Evolutionary conservation across 2,329 filamentous ascomycete species (phyloP).

Genomic region (Claviceps pusilla): DNA sequence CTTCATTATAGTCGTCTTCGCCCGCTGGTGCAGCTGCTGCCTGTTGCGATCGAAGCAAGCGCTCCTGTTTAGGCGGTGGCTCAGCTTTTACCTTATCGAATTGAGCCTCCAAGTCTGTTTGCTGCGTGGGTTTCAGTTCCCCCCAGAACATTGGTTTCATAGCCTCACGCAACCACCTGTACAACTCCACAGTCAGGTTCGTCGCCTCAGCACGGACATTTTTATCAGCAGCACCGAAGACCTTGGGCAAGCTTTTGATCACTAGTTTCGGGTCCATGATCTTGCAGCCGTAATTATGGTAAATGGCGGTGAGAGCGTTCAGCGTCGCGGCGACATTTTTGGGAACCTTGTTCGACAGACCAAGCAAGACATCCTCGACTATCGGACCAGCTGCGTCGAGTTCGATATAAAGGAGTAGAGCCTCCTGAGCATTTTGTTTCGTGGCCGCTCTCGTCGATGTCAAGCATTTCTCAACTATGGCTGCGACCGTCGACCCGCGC

Average conservation of each 20-base stretch:
- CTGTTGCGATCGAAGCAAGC: slow-evolving; percentile 78
- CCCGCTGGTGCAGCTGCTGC: slow-evolving; percentile 55
- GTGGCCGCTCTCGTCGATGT: slow-evolving; percentile 75
- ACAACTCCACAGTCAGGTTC: slow-evolving; percentile 81
- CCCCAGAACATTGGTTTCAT: slow-evolving; percentile 98
- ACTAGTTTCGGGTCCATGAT: slow-evolving; percentile 84
- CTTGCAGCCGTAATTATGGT: slow-evolving; percentile 90
- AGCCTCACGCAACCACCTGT: slow-evolving; percentile 90
- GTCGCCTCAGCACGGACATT: slow-evolving; percentile 92
- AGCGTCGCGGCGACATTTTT: slow-evolving; percentile 66
- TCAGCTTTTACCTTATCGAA: slow-evolving; percentile 91
- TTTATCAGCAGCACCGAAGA: slow-evolving; percentile 93
- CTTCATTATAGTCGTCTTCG: slow-evolving; percentile 43
- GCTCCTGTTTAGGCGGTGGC: slow-evolving; percentile 73
- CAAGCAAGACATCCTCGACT: slow-evolving; percentile 77
- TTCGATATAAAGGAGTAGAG: slow-evolving; percentile 77
- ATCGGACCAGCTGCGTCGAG: slow-evolving; percentile 73
- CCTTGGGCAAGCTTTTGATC: slow-evolving; percentile 75
- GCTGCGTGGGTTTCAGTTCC: slow-evolving; percentile 88
- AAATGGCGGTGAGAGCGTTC: slow-evolving; percentile 65
- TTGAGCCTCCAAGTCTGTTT: slow-evolving; percentile 80
- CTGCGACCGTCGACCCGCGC: slow-evolving; percentile 55
- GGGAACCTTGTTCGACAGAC: slow-evolving; percentile 74
- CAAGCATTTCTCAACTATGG: slow-evolving; percentile 83
- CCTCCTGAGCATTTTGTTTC: slow-evolving; percentile 76